Conservation (phyloP, 352 stramenopile genomes). For the Phytopythium delawarense region DNA sequence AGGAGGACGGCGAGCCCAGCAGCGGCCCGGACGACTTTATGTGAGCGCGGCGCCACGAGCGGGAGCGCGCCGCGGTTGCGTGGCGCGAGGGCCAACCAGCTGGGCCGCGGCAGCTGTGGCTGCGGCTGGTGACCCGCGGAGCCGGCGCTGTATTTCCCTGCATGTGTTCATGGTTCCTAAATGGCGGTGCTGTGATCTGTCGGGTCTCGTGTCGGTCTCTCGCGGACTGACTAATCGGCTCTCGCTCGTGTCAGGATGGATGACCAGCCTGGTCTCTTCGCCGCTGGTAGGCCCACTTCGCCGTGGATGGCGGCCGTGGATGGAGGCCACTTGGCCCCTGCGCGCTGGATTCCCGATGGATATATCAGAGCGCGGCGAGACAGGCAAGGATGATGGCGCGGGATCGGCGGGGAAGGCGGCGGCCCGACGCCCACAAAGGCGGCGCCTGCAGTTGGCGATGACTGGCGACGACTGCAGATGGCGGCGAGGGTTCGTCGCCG, state of each 20-base stretch:
- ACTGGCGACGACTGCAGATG: neutral
- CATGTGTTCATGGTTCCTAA: neutral
- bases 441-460: neutral
- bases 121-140: neutral
- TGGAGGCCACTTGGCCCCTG: neutral
- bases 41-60: slow-evolving; percentile 21
- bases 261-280: too few species aligned
- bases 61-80: neutral
- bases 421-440: neutral
- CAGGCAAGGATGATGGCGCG: neutral
- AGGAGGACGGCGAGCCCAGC: slow-evolving; percentile 56
- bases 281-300: too few species aligned
- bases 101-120: neutral
- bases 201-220: neutral
- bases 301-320: too few species aligned
- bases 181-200: slow-evolving; percentile 2
- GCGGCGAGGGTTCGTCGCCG: neutral
- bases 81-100: neutral
- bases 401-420: neutral
- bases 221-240: neutral
- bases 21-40: slow-evolving; percentile 78
- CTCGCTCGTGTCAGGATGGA: neutral
- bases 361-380: neutral
- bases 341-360: neutral
- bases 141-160: neutral